These are phyloP conservation scores for Bjerkandera adusta DNA, from an alignment of 1,284 basidiomycete genomes.

Conservation along the genomic window DNA sequence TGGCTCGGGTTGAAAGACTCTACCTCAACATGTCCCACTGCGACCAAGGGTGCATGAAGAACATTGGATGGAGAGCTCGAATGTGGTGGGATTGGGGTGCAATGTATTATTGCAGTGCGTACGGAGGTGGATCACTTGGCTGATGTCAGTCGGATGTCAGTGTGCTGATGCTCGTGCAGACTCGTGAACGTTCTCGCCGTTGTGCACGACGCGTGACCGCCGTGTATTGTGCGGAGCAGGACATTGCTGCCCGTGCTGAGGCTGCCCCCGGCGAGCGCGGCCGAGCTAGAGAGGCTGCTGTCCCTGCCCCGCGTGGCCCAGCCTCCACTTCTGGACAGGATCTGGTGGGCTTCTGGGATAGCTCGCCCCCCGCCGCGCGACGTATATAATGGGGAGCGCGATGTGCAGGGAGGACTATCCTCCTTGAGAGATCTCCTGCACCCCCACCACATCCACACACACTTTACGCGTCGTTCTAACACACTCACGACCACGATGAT, in stretches of 20 bases:
- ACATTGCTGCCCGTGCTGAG: conserved; percentile 7
- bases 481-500: conserved; percentile 19
- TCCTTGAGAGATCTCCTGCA: conserved; percentile 5
- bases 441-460: not conserved
- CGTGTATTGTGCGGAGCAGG: not conserved
- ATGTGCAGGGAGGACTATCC: not conserved
- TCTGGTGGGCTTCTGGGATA: not conserved
- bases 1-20: too few species aligned
- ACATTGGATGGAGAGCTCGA: not conserved
- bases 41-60: not conserved
- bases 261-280: not conserved
- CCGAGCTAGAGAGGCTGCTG: not conserved
- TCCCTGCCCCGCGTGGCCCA: conserved; percentile 2
- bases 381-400: not conserved
- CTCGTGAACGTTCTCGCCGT: not conserved
- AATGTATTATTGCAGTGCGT: not conserved
- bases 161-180: not conserved
- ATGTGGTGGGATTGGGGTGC: not conserved
- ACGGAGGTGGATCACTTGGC: not conserved
- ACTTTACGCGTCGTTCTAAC: not conserved
- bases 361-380: not conserved
- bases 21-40: not conserved
- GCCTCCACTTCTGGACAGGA: not conserved
- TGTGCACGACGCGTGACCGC: not conserved
- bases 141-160: not conserved